Percentiles rank a stretch among this genome's conserved stretches.
phyloP scores from a whole-genome alignment of 2,329 filamentous ascomycete genomes.

The Lecanosticta acicola region DNA sequence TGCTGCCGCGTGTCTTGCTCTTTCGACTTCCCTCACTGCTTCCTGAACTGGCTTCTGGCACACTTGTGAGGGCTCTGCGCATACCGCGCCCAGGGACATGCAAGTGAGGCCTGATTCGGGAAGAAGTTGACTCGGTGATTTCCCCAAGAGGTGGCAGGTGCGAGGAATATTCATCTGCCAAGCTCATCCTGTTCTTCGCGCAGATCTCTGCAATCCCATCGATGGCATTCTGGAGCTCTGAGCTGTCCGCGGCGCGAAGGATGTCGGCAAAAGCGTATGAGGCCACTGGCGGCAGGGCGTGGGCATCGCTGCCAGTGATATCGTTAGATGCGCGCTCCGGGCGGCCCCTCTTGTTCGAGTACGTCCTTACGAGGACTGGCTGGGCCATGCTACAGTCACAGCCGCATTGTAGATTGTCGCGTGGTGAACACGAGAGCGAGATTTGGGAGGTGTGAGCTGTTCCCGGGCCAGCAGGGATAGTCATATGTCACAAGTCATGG shows the following conservation, averaged over 20 bases:
- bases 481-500: too few relatives aligned
- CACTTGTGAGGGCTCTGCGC: conserved; percentile 40
- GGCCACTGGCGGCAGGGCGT: conserved; percentile 28
- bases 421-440: not conserved
- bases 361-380: conserved; percentile 38
- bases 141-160: conserved; percentile 58
- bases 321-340: conserved; percentile 2
- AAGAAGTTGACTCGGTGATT: conserved; percentile 36
- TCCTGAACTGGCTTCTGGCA: conserved; percentile 45
- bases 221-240: conserved; percentile 52
- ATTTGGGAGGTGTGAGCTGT: not conserved
- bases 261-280: conserved; percentile 31
- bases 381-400: conserved; percentile 38
- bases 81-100: conserved; percentile 18
- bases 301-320: conserved; percentile 7
- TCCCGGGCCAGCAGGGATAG: not conserved
- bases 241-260: conserved; percentile 36
- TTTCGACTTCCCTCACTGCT: conserved; percentile 33
- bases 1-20: conserved; percentile 21
- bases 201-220: conserved; percentile 60
- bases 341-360: conserved; percentile 16
- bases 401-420: too few relatives aligned
- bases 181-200: conserved; percentile 54
- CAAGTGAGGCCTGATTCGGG: conserved; percentile 12
- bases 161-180: conserved; percentile 58